Base-by-base conservation (phyloP, 1,284 basidiomycete species). In the Vanrija pseudolonga region DNA sequence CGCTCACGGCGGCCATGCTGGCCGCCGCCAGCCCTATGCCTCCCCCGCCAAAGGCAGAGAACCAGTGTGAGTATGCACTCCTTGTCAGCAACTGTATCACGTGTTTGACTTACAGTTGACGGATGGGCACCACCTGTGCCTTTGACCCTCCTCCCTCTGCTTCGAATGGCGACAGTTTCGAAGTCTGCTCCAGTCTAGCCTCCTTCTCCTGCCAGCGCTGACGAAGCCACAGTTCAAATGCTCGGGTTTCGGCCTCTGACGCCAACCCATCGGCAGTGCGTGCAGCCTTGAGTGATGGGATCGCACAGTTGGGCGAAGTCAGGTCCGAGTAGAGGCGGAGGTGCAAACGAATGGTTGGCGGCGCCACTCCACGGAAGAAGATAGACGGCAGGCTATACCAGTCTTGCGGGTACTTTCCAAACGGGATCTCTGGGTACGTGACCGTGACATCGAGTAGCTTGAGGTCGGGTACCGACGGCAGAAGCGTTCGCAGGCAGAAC, bases 401-500 rank as follows among this genome's bases (percentile, higher is more conserved):
- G 22, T 73, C 69, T 46, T 76, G 74, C 2, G 74, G 74, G 52
- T 76, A 78, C 6, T 72, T 72, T 0, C 76, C 75, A 2, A 69
- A 69, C 1, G 79, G 77, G 4, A 80, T 73, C 79, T 92, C 93
- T 51, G 93, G 91, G 74, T 97, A 97, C 18, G 88, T 83, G 59
- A 94, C 82, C 0, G 94, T 96, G 43, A 93, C 78, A 68, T 95
- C 92, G n/a, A 97, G 79, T 18, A 98, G 76, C 64, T 86, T 83
- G 57, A 98, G 79, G 56, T 83, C 82, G 19, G 87, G 86, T 41
- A 95, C 82, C 49, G 87, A 82, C 18, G 89, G 86, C 9, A 85
- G 80, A 9, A 98, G 81, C 0, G 90, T 87, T 23, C 90, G 83
- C 37, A 97, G 77, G 59, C 86, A 89, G 72, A 89, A 91, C 57